Evolutionary conservation across 208 protist species (phyloP).

Genomic region (Porcisia hertigi): DNA sequence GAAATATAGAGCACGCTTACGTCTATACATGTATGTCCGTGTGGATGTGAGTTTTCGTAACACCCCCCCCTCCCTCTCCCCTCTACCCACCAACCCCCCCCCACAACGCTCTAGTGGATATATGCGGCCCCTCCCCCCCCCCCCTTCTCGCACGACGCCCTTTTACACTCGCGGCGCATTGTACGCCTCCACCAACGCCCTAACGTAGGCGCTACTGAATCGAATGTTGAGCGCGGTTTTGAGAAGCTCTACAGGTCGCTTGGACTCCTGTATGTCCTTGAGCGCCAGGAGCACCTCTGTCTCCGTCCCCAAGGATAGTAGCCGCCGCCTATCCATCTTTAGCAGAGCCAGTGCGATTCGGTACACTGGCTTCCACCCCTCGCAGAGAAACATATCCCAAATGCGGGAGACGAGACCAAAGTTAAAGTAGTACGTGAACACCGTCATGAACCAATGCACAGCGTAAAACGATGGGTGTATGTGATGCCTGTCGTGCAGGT

Average conservation of each 20-base stretch:
- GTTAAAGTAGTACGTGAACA: slow-evolving; percentile 87
- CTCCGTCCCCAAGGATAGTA: slow-evolving; percentile 50
- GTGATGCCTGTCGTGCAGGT: slow-evolving; percentile 31
- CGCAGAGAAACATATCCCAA: slow-evolving; percentile 93
- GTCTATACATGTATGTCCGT: too few species aligned
- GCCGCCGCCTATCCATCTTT: slow-evolving; percentile 45
- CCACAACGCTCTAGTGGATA: too few species aligned
- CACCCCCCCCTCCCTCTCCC: too few species aligned
- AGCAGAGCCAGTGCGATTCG: slow-evolving; percentile 83
- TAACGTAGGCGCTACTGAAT: slow-evolving; percentile 63
- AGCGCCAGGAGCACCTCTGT: slow-evolving; percentile 62
- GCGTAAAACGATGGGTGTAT: slow-evolving; percentile 71
- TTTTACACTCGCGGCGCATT: background rate
- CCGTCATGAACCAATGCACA: slow-evolving; percentile 86
- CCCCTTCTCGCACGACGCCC: background rate
- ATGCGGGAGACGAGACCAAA: slow-evolving; percentile 80
- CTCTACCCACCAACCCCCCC: too few species aligned
- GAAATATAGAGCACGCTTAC: too few species aligned
- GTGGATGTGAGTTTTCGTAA: too few species aligned
- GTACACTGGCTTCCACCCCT: slow-evolving; percentile 92
- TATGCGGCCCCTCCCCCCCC: background rate
- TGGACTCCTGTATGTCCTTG: slow-evolving; percentile 64
- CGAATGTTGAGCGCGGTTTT: slow-evolving; percentile 58
- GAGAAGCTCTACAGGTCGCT: slow-evolving; percentile 55
- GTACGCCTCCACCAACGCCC: slow-evolving; percentile 30